A percentile compares a stretch with the other conserved stretches of the same genome.
phyloP scores from a whole-genome alignment of 352 stramenopile species.

The Halophytophthora polymorphica region DNA sequence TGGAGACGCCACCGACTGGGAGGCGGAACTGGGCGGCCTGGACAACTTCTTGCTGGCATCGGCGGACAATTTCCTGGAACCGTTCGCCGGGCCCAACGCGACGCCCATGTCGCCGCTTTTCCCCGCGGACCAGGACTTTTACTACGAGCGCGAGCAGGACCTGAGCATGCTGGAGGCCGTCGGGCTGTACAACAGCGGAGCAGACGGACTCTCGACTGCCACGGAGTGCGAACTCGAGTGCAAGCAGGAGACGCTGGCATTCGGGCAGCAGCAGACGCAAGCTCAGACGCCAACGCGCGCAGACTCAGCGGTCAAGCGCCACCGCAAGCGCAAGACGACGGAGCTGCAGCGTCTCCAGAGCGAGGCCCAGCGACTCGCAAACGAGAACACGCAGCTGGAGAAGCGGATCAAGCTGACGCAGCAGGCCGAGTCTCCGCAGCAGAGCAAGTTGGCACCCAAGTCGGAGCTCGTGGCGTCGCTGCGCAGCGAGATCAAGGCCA shows the following conservation, averaged over 20 bases:
- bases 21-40: conserved; percentile 54
- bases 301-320: conserved; percentile 13
- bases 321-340: conserved; percentile 62
- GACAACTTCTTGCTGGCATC: conserved; percentile 60
- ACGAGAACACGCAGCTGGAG: conserved; percentile 16
- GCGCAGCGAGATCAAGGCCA: conserved; percentile 20
- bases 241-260: too few relatives aligned
- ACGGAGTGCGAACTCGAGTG: conserved; percentile 39
- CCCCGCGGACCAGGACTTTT: conserved; percentile 13
- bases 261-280: conserved; percentile 10
- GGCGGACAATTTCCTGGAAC: conserved; percentile 62
- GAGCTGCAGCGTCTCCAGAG: conserved; percentile 25
- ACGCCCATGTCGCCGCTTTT: conserved; percentile 32
- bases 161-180: conserved; percentile 18
- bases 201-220: conserved; percentile 35
- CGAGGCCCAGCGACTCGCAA: conserved; percentile 13
- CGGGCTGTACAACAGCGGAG: conserved; percentile 27
- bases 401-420: conserved; percentile 40
- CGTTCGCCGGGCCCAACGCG: conserved; percentile 24
- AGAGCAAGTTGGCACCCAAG: conserved; percentile 1
- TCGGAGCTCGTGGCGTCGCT: conserved; percentile 17
- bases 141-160: conserved; percentile 30
- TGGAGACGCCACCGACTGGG: conserved; percentile 23
- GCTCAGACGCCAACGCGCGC: conserved; percentile 4
- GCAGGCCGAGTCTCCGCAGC: conserved; percentile 14